Evolutionary conservation across 768 basidiomycete genomes (phyloP).

Genomic region (Suillus discolor): DNA sequence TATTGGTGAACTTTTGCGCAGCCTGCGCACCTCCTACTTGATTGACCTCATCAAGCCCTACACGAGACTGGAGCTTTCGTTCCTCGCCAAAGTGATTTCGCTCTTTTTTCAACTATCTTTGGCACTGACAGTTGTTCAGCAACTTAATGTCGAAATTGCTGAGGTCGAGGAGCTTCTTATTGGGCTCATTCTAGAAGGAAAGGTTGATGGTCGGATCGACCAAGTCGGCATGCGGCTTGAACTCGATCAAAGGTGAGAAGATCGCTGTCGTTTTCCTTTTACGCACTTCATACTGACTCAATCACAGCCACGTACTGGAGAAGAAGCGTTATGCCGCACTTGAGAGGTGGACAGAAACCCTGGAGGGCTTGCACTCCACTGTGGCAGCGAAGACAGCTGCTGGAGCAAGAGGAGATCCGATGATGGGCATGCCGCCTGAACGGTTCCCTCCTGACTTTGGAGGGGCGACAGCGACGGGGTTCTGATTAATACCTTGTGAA

Average conservation of each 20-base stretch:
- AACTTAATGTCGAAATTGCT: slow-evolving; percentile 89
- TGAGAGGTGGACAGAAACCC: slow-evolving; percentile 79
- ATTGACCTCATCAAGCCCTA: slow-evolving; percentile 99
- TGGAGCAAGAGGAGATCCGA: slow-evolving; percentile 32
- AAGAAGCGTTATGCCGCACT: slow-evolving; percentile 84
- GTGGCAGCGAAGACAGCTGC: slow-evolving; percentile 72
- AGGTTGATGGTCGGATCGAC: slow-evolving; percentile 95
- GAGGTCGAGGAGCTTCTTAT: slow-evolving; percentile 96
- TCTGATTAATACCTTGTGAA: background rate
- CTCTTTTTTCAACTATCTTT: background rate
- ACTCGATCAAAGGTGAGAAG: slow-evolving; percentile 76
- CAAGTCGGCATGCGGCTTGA: slow-evolving; percentile 94
- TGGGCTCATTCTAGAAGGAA: slow-evolving; percentile 93
- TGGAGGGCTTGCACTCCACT: slow-evolving; percentile 75
- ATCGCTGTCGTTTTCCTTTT: slow-evolving; percentile 18
- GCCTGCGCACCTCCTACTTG: slow-evolving; percentile 93
- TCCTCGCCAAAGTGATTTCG: slow-evolving; percentile 79
- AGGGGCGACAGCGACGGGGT: slow-evolving; percentile 19
- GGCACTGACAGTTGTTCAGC: slow-evolving; percentile 48
- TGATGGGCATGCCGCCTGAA: slow-evolving; percentile 35
- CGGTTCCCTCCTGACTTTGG: slow-evolving; percentile 33
- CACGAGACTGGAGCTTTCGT: slow-evolving; percentile 88
- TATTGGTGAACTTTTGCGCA: slow-evolving; percentile 94
- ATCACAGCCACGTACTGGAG: slow-evolving; percentile 79
- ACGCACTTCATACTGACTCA: slow-evolving; percentile 13